phyloP scores from a whole-genome alignment of 176 grass and related monocot species.

The Aegilops umbellulata region DNA sequence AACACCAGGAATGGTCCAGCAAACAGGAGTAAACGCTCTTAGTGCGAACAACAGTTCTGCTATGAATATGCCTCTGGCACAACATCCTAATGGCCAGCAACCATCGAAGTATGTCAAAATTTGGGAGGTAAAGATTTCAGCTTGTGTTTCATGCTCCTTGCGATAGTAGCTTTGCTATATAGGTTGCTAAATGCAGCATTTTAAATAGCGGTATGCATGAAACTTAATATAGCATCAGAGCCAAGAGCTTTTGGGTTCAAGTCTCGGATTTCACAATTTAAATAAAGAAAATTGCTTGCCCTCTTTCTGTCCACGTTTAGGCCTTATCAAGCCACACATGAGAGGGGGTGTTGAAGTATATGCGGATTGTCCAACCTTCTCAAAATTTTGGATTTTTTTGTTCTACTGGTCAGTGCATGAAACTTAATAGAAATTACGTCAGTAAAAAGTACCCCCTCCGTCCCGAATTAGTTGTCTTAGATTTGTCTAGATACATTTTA shows the following conservation, averaged over 20 bases:
- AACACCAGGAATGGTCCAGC: conserved; percentile 79
- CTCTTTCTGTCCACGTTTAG: neutral
- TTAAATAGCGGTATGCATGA: neutral
- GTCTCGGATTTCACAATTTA: neutral
- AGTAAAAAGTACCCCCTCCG: neutral
- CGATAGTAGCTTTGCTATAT: conserved; percentile 21
- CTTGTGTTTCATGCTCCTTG: neutral
- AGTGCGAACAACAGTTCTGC: conserved; percentile 59
- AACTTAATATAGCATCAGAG: neutral
- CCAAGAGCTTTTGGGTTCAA: neutral
- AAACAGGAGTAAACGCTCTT: conserved; percentile 69
- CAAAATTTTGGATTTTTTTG: neutral
- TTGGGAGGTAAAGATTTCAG: conserved; percentile 79
- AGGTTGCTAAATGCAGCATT: conserved; percentile 14
- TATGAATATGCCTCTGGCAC: conserved; percentile 71
- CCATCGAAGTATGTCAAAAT: conserved; percentile 92
- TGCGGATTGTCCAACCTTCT: neutral
- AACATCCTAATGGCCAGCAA: conserved; percentile 73
- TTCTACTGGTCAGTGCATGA: neutral
- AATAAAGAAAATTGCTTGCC: neutral
- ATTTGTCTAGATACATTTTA: no score
- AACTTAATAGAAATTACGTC: neutral
- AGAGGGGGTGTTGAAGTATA: neutral
- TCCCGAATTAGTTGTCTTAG: no score
- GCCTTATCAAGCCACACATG: neutral